Percentiles rank a stretch among this genome's conserved stretches.
phyloP scores from a whole-genome alignment of 2,329 filamentous ascomycete species.

The Microsporum ferrugineum region DNA sequence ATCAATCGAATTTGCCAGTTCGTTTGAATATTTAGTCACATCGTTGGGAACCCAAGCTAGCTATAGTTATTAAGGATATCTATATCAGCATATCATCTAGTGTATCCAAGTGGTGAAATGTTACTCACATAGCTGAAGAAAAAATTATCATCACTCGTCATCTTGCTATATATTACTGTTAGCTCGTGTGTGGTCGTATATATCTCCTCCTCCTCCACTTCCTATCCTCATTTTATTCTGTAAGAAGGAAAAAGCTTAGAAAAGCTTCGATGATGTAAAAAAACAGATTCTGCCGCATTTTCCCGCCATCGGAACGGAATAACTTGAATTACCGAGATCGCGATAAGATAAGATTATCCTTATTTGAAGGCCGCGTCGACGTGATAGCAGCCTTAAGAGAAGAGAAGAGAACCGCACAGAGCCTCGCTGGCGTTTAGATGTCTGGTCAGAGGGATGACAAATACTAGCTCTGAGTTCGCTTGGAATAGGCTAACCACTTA shows the following conservation, averaged over 20 bases:
- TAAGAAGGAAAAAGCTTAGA: not conserved
- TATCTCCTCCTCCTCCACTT: not conserved
- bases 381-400: not conserved
- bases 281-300: not conserved
- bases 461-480: not conserved
- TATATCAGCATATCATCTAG: not conserved
- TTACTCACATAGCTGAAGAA: conserved; percentile 61
- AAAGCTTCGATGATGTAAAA: not conserved
- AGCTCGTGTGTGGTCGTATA: not conserved
- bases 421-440: not conserved
- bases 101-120: not conserved
- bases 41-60: conserved; percentile 51
- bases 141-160: conserved; percentile 70
- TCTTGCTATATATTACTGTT: conserved; percentile 31
- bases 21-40: conserved; percentile 56
- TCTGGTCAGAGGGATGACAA: not conserved
- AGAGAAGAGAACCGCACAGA: not conserved
- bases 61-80: conserved; percentile 24
- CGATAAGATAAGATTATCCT: not conserved
- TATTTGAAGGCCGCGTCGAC: not conserved
- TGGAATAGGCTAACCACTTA: not conserved
- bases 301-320: not conserved
- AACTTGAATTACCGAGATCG: not conserved
- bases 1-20: conserved; percentile 71
- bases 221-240: not conserved